phyloP scores from a whole-genome alignment of 2,329 filamentous ascomycete species.

The Verticillium nubilum region DNA sequence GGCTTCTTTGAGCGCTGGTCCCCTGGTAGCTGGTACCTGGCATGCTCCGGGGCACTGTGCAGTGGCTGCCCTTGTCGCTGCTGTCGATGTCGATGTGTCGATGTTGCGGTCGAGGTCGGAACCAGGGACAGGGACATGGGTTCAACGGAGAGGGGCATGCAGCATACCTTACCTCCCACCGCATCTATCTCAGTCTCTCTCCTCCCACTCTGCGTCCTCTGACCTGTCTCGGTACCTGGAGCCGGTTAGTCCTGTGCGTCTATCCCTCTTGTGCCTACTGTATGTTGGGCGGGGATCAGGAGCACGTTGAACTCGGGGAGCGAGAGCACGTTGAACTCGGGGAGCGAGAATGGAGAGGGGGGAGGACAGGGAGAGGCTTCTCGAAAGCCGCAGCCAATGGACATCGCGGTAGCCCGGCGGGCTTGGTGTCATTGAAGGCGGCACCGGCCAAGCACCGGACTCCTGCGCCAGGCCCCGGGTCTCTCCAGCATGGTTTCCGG shows the following conservation, averaged over 20 bases:
- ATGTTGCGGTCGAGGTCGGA: not conserved
- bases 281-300: not conserved
- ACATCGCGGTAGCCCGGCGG: not conserved
- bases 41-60: not conserved
- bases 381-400: not conserved
- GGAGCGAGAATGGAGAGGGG: not conserved
- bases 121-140: not conserved
- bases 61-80: not conserved
- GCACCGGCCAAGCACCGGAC: not conserved
- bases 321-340: no score
- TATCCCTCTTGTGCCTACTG: not conserved
- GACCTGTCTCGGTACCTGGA: not conserved
- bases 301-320: not conserved
- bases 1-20: not conserved
- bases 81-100: not conserved
- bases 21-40: not conserved
- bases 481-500: not conserved
- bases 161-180: not conserved
- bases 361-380: not conserved
- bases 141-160: not conserved
- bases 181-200: not conserved
- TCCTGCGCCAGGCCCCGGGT: not conserved
- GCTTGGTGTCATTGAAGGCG: not conserved
- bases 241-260: not conserved
- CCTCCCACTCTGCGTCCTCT: not conserved